Evolutionary conservation across 306 rosid species (phyloP).

Genomic region (Quercus parvula): DNA sequence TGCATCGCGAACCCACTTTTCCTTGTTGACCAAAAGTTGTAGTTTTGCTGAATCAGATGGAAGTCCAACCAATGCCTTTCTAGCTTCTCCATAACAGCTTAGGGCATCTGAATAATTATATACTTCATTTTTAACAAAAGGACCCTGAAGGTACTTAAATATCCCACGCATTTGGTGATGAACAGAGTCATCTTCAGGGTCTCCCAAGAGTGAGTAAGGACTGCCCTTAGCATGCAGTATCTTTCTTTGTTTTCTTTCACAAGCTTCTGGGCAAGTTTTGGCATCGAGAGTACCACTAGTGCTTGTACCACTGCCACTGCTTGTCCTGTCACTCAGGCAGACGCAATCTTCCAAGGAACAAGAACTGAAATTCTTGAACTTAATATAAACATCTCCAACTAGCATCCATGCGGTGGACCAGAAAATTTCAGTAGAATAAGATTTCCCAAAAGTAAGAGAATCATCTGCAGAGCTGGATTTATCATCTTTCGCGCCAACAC

Average conservation of each 20-base stretch:
- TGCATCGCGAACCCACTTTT: slow-evolving; percentile 93
- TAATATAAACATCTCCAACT: slow-evolving; percentile 83
- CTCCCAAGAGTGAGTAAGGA: slow-evolving; percentile 39
- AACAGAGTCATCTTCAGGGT: slow-evolving; percentile 34
- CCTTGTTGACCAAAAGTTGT: slow-evolving; percentile 64
- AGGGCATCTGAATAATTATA: slow-evolving; percentile 57
- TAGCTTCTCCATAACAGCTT: slow-evolving; percentile 81
- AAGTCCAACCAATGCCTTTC: slow-evolving; percentile 57
- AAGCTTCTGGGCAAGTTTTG: slow-evolving; percentile 28
- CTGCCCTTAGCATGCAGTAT: slow-evolving; percentile 40
- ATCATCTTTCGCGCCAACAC: slow-evolving; percentile 33
- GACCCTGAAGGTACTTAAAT: slow-evolving; percentile 76
- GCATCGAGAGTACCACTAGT: slow-evolving; percentile 38
- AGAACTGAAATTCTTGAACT: slow-evolving; percentile 71
- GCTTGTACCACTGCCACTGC: slow-evolving; percentile 95
- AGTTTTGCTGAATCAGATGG: slow-evolving; percentile 65
- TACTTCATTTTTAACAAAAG: slow-evolving; percentile 52
- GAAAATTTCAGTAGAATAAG: slow-evolving; percentile 69
- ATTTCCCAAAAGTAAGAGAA: slow-evolving; percentile 49
- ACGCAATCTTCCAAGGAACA: slow-evolving; percentile 92
- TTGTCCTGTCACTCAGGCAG: slow-evolving; percentile 92
- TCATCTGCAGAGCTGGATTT: slow-evolving; percentile 31
- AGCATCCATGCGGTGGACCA: slow-evolving; percentile 96
- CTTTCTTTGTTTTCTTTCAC: slow-evolving; percentile 62
- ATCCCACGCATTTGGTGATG: slow-evolving; percentile 54